Evolutionary conservation across 2,329 filamentous ascomycete species (phyloP), one percentile per base, ranked within the genome.

Genomic region (Fusarium xylarioides): DNA sequence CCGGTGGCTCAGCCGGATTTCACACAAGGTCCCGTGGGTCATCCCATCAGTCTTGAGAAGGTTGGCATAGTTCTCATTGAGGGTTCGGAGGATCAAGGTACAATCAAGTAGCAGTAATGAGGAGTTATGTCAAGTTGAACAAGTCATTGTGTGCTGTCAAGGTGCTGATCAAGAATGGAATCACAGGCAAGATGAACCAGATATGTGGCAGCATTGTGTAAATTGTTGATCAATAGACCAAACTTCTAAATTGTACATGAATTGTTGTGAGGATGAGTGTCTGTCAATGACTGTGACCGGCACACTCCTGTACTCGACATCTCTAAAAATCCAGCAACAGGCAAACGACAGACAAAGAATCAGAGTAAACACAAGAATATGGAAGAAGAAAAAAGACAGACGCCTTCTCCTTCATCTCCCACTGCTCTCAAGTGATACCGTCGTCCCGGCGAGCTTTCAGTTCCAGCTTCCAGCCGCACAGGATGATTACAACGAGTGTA

Each of bases 401-500:
- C 35, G 49, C 35, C 35, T 58, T 52, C 47, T 55, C 35, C 42
- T 57, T 50, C 54, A 54, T 60, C 66, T 63, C 56, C 75, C 76
- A 77, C 70, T 55, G 47, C 56, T 74, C 70, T 74, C 63, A 77
- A 78, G 77, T 78, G 76, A 74, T 76, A 77, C 58, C 63, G 74
- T 78, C 77, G 68, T 78, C 75, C 77, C 66, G 66, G 71, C 77
- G 74, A 77, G 78, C 80, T 72, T 77, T 79, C 64, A 66, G 78
- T 79, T 79, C 76, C 82, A 80, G 83, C 78, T 80, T 74, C 79
- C 79, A 79, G 77, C 80, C 76, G 78, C 80, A 78, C 73, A 76
- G 78, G 78, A 78, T 70, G 81, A 86, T 86, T 86, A 86, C 83
- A 87, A 88, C 83, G 85, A 86, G 82, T 80, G 85, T 87, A 86